These are phyloP conservation scores for Acanthamoeba sp. DNA, from an alignment of 208 protist species.

Conservation along the genomic window DNA sequence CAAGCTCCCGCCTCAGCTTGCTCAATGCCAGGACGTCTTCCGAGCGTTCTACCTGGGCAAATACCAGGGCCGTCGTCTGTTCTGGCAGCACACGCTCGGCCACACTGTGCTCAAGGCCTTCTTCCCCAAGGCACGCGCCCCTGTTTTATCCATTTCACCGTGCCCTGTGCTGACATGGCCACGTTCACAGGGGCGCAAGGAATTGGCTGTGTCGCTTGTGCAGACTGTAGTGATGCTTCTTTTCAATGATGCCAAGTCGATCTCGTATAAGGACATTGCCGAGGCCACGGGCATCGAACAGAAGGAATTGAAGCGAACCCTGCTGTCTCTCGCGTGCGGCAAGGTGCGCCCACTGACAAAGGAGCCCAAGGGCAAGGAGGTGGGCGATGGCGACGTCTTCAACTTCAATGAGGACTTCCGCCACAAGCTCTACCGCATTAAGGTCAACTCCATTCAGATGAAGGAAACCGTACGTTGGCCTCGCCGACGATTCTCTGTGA, in stretches of 20 bases:
- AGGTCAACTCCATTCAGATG: constrained; percentile 92
- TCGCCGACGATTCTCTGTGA: background rate
- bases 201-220: constrained; percentile 93
- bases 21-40: constrained; percentile 87
- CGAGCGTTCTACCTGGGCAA: constrained; percentile 92
- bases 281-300: constrained; percentile 86
- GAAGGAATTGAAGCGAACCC: constrained; percentile 86
- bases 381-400: constrained; percentile 88
- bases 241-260: constrained; percentile 90
- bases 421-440: constrained; percentile 88
- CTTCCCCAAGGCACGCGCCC: constrained; percentile 77
- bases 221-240: constrained; percentile 94
- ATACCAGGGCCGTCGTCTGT: constrained; percentile 90
- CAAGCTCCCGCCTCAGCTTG: constrained; percentile 85
- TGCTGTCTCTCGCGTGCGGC: constrained; percentile 88
- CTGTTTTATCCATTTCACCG: background rate
- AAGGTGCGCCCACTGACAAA: constrained; percentile 85
- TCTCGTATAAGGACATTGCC: constrained; percentile 88
- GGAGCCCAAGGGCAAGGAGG: constrained; percentile 75
- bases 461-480: constrained; percentile 89
- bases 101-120: constrained; percentile 89
- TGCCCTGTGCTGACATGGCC: background rate
- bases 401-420: constrained; percentile 89
- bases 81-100: constrained; percentile 93
- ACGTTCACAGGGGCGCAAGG: constrained; percentile 85